Base-by-base conservation (phyloP, 768 basidiomycete genomes). In the Boletus insuetus region DNA sequence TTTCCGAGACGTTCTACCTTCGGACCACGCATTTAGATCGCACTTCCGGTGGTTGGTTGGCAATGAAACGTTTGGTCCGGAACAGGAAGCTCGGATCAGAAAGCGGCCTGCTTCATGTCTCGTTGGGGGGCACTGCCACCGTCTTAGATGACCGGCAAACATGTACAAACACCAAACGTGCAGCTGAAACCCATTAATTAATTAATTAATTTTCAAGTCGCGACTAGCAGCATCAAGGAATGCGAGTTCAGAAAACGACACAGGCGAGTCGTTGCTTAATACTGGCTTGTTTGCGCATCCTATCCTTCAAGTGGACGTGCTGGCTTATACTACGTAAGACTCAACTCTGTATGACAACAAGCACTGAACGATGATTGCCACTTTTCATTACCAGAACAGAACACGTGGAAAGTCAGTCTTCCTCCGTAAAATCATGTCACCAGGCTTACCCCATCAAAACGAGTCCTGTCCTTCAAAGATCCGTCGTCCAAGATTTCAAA, bases 401-500 rank as follows among this genome's bases (percentile, higher is more conserved):
- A 35, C 82, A 84, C 54, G 72, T 94, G 22, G 83, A 84, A 60
- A 91, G 95, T 95, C 65, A 46, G 89, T 75, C 31, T 44, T n/a
- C 3, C n/a, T 38, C 42, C 20, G 8, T 12, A 35, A 34, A 14
- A 5, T 31, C 13, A 32, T 13, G 44, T 35, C 46, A 40, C 10
- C n/a, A 48, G 7, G 17, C 37, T 39, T 31, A 54, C 9, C 2
- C 81, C 86, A 0, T 85, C 89, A 10, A 86, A 83, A 67, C 84
- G 94, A 8, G 79, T 98, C 17, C 82, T 96, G 24, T 95, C 94
- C 3, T 84, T 98, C 17, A 85, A 84, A 54, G 89, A 94, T 67
- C 91, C 94, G 1, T 75, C 78, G 0, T 81, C 86, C 4, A 98
- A 98, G 69, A 98, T 98, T 94, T 97, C 95, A 35, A 98, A 98